phyloP scores from a whole-genome alignment of 2,329 filamentous ascomycete species.

The Ceratocystis huliohia region DNA sequence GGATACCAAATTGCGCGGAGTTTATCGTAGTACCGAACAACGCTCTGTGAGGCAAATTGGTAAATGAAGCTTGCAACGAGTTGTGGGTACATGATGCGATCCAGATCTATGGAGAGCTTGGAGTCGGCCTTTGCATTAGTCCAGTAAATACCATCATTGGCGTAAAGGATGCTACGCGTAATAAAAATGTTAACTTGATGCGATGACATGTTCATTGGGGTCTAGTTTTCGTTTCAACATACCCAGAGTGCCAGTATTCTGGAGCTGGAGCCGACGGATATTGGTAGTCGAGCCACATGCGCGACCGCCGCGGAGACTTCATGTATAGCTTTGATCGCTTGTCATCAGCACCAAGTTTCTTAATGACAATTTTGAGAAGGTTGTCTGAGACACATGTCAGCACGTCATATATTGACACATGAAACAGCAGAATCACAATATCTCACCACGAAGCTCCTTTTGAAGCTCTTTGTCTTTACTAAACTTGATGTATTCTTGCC shows the following conservation, averaged over 20 bases:
- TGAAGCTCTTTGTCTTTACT: slow-evolving; percentile 40
- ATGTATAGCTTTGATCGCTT: slow-evolving; percentile 19
- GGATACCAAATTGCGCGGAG: slow-evolving; percentile 19
- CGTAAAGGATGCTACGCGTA: slow-evolving; percentile 14
- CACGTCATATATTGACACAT: not conserved
- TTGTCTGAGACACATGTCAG: slow-evolving; percentile 11
- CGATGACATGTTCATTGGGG: not conserved
- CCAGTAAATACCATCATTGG: slow-evolving; percentile 18
- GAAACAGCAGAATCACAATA: not conserved
- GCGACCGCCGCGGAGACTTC: slow-evolving; percentile 12
- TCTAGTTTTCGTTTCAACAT: not conserved
- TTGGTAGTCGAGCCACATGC: slow-evolving; percentile 18
- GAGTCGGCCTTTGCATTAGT: slow-evolving; percentile 14
- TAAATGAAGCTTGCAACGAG: slow-evolving; percentile 17
- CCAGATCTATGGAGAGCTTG: slow-evolving; percentile 16
- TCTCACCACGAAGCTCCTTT: slow-evolving; percentile 33
- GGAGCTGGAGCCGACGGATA: slow-evolving; percentile 15
- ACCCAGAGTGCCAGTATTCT: slow-evolving; percentile 19
- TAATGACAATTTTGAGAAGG: slow-evolving; percentile 14
- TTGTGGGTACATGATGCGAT: slow-evolving; percentile 19
- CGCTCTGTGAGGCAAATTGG: not conserved
- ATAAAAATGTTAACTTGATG: not conserved
- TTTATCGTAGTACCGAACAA: slow-evolving; percentile 8
- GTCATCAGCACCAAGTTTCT: slow-evolving; percentile 17
- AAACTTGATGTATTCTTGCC: slow-evolving; percentile 47